phyloP scores from a whole-genome alignment of 2,329 filamentous ascomycete genomes.

The Fusarium equiseti region DNA sequence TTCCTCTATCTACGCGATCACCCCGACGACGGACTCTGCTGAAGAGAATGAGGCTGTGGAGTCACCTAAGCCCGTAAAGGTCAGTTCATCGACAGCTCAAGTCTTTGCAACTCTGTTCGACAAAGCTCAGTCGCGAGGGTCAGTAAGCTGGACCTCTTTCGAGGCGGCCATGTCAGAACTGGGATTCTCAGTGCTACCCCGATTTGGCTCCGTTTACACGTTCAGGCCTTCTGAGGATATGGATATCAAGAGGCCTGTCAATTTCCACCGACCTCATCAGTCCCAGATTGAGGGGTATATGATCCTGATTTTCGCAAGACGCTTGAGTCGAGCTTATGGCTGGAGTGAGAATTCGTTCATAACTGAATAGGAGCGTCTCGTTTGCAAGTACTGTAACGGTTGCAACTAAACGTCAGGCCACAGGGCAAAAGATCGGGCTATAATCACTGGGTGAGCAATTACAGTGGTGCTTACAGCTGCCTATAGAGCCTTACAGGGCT shows the following conservation, averaged over 20 bases:
- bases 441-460: not conserved
- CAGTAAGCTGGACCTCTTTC: constrained; percentile 55
- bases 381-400: not conserved
- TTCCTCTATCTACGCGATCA: constrained; percentile 52
- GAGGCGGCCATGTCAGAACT: constrained; percentile 57
- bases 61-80: constrained; percentile 47
- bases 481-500: too few relatives aligned
- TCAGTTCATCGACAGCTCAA: constrained; percentile 53
- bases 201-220: constrained; percentile 58
- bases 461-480: not conserved
- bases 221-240: constrained; percentile 51
- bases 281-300: constrained; percentile 52
- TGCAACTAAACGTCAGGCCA: accelerated
- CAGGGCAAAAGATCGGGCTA: not conserved
- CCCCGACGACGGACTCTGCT: not conserved
- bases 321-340: constrained; percentile 53
- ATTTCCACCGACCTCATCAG: constrained; percentile 54
- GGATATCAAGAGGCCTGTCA: constrained; percentile 47
- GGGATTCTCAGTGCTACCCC: constrained; percentile 56
- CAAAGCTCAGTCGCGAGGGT: constrained; percentile 47
- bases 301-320: constrained; percentile 46
- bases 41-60: not conserved
- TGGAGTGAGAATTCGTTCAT: constrained; percentile 53
- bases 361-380: not conserved
- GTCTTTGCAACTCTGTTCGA: constrained; percentile 55